Conservation (phyloP, 495 filamentous ascomycete genomes). For the Hypoxylon fuscum region DNA sequence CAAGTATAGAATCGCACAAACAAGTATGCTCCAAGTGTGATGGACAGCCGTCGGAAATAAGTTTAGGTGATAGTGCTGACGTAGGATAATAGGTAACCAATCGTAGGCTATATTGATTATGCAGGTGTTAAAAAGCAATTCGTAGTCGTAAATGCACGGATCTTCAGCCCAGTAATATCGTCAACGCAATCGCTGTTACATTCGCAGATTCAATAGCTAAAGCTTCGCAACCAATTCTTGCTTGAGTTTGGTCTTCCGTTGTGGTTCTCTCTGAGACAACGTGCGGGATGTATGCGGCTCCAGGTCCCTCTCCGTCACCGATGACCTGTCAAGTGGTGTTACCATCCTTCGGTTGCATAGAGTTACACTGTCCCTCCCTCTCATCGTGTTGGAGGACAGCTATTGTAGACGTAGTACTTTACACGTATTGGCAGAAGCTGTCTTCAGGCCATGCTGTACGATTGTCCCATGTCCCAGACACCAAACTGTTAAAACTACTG, state of each 20-base stretch:
- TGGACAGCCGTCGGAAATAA: too few species aligned
- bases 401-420: constrained; percentile 9
- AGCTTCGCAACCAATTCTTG: constrained; percentile 3
- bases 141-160: background rate
- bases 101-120: constrained; percentile 18
- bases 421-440: constrained; percentile 2
- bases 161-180: constrained; percentile 13
- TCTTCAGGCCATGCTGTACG: constrained; percentile 1
- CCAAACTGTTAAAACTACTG: background rate
- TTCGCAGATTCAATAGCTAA: background rate
- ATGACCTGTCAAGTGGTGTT: background rate
- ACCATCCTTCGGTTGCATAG: constrained; percentile 6
- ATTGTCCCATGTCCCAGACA: background rate
- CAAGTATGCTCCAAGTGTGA: too few species aligned
- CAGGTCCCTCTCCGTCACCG: constrained; percentile 3
- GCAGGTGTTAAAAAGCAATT: constrained; percentile 10
- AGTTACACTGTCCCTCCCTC: constrained; percentile 22
- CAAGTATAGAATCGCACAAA: background rate
- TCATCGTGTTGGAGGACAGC: constrained; percentile 7
- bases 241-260: background rate
- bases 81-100: constrained; percentile 13
- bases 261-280: constrained; percentile 8
- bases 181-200: constrained; percentile 5
- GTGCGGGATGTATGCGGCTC: constrained; percentile 19
- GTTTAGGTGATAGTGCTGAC: too few species aligned